Conservation (phyloP, 2,329 filamentous ascomycete genomes). For the Apiospora saccharicola region DNA sequence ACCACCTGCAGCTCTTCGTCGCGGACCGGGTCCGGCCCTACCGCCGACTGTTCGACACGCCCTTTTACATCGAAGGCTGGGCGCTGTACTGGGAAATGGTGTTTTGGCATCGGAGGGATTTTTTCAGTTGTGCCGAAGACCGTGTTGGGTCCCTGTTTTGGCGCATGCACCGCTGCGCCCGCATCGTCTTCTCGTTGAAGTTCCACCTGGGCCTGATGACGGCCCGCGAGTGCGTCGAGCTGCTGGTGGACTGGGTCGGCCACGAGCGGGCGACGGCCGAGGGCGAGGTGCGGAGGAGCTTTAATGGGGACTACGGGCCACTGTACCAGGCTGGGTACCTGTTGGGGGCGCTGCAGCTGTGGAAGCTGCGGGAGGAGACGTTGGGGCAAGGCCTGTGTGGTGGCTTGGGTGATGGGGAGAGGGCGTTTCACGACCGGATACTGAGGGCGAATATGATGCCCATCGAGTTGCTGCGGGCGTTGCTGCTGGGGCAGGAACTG, state of each 20-base stretch:
- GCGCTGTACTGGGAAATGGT: conserved; percentile 69
- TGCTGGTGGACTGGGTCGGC: conserved; percentile 63
- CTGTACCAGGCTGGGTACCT: conserved; percentile 68
- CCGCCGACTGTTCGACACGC: conserved; percentile 60
- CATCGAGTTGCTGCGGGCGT: conserved; percentile 59
- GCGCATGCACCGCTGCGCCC: conserved; percentile 68
- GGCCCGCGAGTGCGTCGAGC: conserved; percentile 62
- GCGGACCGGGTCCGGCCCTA: conserved; percentile 56
- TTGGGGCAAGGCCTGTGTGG: conserved; percentile 44
- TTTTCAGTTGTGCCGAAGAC: conserved; percentile 58
- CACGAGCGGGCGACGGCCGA: conserved; percentile 67
- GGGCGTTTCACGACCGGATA: conserved; percentile 62
- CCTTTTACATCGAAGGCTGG: conserved; percentile 69
- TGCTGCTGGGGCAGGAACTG: conserved; percentile 52
- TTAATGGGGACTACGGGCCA: conserved; percentile 63
- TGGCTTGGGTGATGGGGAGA: conserved; percentile 56
- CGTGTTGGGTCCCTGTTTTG: conserved; percentile 66
- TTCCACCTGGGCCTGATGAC: conserved; percentile 64
- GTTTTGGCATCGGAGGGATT: conserved; percentile 61
- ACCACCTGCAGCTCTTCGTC: conserved; percentile 61
- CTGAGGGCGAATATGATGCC: conserved; percentile 61
- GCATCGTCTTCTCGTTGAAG: conserved; percentile 64
- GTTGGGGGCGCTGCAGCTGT: conserved; percentile 65
- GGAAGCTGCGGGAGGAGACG: conserved; percentile 57
- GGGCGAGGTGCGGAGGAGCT: conserved; percentile 64